A percentile compares a stretch with the other conserved stretches of the same genome.
These are phyloP conservation scores for Coemansia sp. DNA, from an alignment of 192 early-diverging fungal species.

Conservation along the genomic window DNA sequence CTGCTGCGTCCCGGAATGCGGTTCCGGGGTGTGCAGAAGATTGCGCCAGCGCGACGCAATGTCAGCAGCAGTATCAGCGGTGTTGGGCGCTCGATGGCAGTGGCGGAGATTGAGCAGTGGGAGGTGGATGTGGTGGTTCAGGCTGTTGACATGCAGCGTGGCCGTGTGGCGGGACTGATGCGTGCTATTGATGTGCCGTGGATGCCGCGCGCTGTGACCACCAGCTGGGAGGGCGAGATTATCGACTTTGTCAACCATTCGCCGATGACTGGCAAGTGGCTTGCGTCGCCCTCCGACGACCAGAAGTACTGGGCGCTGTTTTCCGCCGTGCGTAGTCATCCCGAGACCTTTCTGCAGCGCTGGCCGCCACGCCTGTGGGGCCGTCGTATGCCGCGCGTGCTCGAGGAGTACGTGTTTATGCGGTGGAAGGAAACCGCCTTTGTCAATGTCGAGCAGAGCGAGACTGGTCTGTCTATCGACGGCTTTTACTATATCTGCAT, in stretches of 20 bases:
- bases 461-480: conserved; percentile 63
- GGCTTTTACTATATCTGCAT: conserved; percentile 73
- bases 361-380: conserved; percentile 36
- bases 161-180: conserved; percentile 57
- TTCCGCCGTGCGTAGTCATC: conserved; percentile 17
- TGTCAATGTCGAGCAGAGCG: conserved; percentile 56
- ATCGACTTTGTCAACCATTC: conserved; percentile 63
- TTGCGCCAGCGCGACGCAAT: conserved; percentile 7
- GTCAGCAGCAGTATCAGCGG: neutral
- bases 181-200: conserved; percentile 60
- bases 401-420: conserved; percentile 69
- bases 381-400: conserved; percentile 51
- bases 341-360: conserved; percentile 35
- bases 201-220: conserved; percentile 55
- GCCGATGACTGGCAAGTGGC: conserved; percentile 62
- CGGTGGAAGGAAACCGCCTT: conserved; percentile 69
- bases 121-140: conserved; percentile 43
- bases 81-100: neutral
- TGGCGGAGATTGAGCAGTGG: conserved; percentile 27
- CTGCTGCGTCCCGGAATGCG: conserved; percentile 46
- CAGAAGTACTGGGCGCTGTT: conserved; percentile 45
- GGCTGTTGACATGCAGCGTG: conserved; percentile 41
- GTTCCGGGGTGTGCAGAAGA: conserved; percentile 32
- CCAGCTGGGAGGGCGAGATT: conserved; percentile 69
- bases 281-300: conserved; percentile 38